These are phyloP conservation scores for Aspergillus carlsbadensis DNA, from an alignment of 495 filamentous ascomycete species.

Conservation along the genomic window DNA sequence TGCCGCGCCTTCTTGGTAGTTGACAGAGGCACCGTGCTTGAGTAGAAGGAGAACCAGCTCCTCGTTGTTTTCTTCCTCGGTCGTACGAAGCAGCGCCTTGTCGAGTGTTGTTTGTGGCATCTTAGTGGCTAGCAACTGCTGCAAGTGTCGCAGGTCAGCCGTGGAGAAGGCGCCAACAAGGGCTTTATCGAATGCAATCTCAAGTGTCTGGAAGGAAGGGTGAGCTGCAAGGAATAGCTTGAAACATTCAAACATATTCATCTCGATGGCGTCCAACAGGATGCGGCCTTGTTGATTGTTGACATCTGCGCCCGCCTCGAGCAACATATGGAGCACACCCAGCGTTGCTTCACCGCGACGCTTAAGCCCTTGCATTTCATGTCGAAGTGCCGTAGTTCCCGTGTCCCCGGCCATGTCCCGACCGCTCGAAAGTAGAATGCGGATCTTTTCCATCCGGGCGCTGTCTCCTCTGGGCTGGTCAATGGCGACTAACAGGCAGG, in stretches of 20 bases:
- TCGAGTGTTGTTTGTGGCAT: conserved; percentile 5
- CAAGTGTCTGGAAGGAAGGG: conserved; percentile 4
- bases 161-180: not conserved
- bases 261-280: conserved; percentile 7
- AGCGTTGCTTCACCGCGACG: conserved; percentile 5
- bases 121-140: not conserved
- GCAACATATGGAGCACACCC: conserved; percentile 4
- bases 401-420: conserved; percentile 3
- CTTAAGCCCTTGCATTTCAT: conserved; percentile 13
- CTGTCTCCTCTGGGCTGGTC: conserved; percentile 2
- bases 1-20: conserved; percentile 7
- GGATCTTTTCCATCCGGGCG: conserved; percentile 11
- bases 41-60: conserved; percentile 4
- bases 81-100: conserved; percentile 3
- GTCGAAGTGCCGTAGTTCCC: conserved; percentile 5
- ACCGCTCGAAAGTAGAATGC: conserved; percentile 4
- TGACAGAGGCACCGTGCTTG: conserved; percentile 5
- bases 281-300: conserved; percentile 7
- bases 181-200: conserved; percentile 9
- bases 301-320: conserved; percentile 10
- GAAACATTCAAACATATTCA: conserved; percentile 10
- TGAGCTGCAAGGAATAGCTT: conserved; percentile 1
- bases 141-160: conserved; percentile 2
- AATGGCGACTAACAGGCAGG: conserved; percentile 7
- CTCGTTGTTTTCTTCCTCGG: conserved; percentile 1